A percentile compares a stretch with the other conserved stretches of the same genome.
Conservation (phyloP, 208 protist genomes). For the Trypanosoma platydactyli region DNA sequence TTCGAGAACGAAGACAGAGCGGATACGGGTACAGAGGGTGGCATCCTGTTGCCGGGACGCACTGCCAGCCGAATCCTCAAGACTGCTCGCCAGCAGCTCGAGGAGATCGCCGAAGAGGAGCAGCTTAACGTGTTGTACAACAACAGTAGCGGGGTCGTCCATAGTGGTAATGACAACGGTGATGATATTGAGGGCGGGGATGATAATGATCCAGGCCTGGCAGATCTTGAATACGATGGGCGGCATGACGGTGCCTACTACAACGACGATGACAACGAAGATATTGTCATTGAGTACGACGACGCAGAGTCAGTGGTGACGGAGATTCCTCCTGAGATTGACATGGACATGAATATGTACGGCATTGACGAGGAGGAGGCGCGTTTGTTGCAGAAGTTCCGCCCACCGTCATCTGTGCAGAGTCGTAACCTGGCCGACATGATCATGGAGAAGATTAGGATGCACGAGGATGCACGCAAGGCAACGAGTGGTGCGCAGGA, state of each 20-base stretch:
- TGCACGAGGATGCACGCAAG: constrained; percentile 64
- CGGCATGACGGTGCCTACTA: not conserved
- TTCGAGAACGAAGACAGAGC: constrained; percentile 29
- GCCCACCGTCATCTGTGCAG: constrained; percentile 80
- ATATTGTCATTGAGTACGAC: constrained; percentile 73
- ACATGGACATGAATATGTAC: constrained; percentile 66
- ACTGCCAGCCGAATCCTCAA: constrained; percentile 77
- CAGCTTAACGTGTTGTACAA: not conserved
- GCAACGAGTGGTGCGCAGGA: constrained; percentile 8
- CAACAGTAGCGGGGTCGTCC: not conserved
- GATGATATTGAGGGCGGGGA: constrained; percentile 17
- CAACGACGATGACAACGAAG: constrained; percentile 53
- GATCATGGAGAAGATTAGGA: constrained; percentile 91
- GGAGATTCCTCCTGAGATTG: constrained; percentile 78
- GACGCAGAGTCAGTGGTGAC: constrained; percentile 74
- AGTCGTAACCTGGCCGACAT: constrained; percentile 90
- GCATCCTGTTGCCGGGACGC: constrained; percentile 74
- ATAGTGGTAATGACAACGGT: constrained; percentile 4
- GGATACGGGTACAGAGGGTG: constrained; percentile 34
- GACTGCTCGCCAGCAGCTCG: constrained; percentile 72
- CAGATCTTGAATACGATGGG: constrained; percentile 10
- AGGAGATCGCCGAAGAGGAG: constrained; percentile 54
- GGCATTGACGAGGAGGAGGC: constrained; percentile 90
- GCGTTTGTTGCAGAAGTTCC: constrained; percentile 85
- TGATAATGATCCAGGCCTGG: not conserved